phyloP scores from a whole-genome alignment of 306 rosid species.

The Astragalus membranaceus region DNA sequence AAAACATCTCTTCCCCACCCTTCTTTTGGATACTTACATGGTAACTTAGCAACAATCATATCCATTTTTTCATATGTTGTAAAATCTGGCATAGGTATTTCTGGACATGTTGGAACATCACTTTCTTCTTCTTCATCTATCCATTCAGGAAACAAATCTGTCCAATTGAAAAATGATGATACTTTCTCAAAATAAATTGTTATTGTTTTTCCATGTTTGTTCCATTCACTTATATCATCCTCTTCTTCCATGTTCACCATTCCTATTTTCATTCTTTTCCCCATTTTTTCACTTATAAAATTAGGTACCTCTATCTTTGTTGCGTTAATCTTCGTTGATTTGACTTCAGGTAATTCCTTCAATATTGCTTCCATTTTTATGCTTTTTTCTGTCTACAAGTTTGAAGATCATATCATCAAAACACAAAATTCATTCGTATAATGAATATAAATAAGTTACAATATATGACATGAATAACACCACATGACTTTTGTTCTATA shows the following conservation, averaged over 20 bases:
- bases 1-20: constrained; percentile 78
- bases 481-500: too few relatives aligned
- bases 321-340: constrained; percentile 22
- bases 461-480: too few relatives aligned
- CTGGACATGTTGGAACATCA: constrained; percentile 78
- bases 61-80: constrained; percentile 37
- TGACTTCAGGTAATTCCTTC: constrained; percentile 30
- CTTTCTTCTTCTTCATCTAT: constrained; percentile 89
- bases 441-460: too few relatives aligned
- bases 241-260: constrained; percentile 71
- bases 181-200: constrained; percentile 46
- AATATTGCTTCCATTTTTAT: constrained; percentile 54
- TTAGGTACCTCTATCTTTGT: constrained; percentile 51
- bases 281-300: constrained; percentile 39
- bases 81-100: constrained; percentile 73
- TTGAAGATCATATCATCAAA: neutral
- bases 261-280: constrained; percentile 65
- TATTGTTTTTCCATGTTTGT: constrained; percentile 16
- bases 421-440: neutral
- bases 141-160: constrained; percentile 88
- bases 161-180: constrained; percentile 71
- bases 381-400: constrained; percentile 39
- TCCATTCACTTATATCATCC: constrained; percentile 59
- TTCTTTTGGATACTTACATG: constrained; percentile 57
- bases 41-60: constrained; percentile 63